Conservation (phyloP, 768 basidiomycete genomes). For the Sarcomyxa edulis region DNA sequence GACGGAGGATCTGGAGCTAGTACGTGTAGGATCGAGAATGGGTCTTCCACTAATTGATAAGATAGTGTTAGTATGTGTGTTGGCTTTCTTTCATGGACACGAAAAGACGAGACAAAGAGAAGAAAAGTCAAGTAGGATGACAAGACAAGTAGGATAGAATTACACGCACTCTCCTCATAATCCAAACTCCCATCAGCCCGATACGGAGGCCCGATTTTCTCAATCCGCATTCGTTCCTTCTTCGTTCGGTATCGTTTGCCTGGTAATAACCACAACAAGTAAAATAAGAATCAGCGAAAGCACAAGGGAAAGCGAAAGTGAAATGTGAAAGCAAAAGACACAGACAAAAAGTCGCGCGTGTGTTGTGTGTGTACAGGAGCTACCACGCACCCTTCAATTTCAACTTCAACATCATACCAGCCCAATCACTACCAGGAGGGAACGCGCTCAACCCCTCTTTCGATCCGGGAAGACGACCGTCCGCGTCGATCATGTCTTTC, state of each 20-base stretch:
- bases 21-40: conserved; percentile 61
- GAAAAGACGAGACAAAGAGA: conserved; percentile 4
- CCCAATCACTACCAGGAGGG: conserved; percentile 65
- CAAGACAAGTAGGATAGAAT: not conserved
- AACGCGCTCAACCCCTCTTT: conserved; percentile 74
- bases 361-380: too few species aligned
- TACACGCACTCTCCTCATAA: conserved; percentile 57
- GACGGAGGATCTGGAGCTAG: conserved; percentile 54
- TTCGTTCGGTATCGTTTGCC: conserved; percentile 79
- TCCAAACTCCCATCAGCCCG: conserved; percentile 75
- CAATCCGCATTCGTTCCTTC: conserved; percentile 73
- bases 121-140: conserved; percentile 5
- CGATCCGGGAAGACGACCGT: conserved; percentile 70
- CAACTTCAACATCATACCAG: conserved; percentile 64
- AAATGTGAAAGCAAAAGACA: too few species aligned
- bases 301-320: too few species aligned
- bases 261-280: conserved; percentile 16
- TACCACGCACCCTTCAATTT: conserved; percentile 61
- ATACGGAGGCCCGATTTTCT: conserved; percentile 69
- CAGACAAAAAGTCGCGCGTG: too few species aligned
- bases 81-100: too few species aligned
- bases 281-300: not conserved
- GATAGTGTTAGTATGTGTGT: not conserved
- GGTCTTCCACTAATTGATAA: conserved; percentile 61
- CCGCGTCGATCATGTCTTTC: conserved; percentile 56